phyloP scores from a whole-genome alignment of 2,329 filamentous ascomycete species.

The Coleophoma cylindrospora region DNA sequence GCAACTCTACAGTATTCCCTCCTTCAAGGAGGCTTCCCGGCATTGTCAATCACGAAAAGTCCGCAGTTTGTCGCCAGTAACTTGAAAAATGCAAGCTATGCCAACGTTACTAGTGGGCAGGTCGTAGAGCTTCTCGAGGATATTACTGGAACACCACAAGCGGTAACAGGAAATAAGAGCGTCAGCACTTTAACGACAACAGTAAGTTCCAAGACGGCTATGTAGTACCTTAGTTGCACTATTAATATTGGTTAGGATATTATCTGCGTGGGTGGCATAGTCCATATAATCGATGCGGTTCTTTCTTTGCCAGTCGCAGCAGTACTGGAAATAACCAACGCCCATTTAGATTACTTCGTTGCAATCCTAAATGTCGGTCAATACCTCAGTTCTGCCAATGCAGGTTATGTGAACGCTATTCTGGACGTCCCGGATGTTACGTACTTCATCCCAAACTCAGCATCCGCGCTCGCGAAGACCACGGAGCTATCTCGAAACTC shows the following conservation, averaged over 20 bases:
- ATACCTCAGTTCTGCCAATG: conserved; percentile 7
- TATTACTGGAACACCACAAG: conserved; percentile 4
- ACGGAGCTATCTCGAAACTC: conserved; percentile 5
- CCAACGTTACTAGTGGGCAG: conserved; percentile 18
- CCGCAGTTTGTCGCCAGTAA: conserved; percentile 13
- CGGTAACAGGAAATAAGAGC: conserved; percentile 10
- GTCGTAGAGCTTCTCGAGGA: conserved; percentile 8
- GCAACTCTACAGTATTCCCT: conserved; percentile 15
- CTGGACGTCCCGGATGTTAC: conserved; percentile 13
- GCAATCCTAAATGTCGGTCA: conserved; percentile 9
- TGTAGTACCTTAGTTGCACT: no score
- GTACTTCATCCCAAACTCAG: conserved; percentile 17
- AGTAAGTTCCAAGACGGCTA: conserved; percentile 2
- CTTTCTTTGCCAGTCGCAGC: conserved; percentile 35
- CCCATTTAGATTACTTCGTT: conserved; percentile 10
- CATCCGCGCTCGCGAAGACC: conserved; percentile 9
- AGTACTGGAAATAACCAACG: conserved; percentile 6
- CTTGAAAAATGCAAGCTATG: conserved; percentile 8
- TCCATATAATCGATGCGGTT: conserved; percentile 47
- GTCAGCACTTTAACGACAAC: conserved; percentile 4
- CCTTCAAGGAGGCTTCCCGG: conserved; percentile 11
- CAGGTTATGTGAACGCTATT: conserved; percentile 7
- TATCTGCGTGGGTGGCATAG: conserved; percentile 47
- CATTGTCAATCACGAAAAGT: conserved; percentile 6
- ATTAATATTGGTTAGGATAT: conserved; percentile 34